Base-by-base conservation (phyloP, 768 basidiomycete species). In the Suillus lakei region DNA sequence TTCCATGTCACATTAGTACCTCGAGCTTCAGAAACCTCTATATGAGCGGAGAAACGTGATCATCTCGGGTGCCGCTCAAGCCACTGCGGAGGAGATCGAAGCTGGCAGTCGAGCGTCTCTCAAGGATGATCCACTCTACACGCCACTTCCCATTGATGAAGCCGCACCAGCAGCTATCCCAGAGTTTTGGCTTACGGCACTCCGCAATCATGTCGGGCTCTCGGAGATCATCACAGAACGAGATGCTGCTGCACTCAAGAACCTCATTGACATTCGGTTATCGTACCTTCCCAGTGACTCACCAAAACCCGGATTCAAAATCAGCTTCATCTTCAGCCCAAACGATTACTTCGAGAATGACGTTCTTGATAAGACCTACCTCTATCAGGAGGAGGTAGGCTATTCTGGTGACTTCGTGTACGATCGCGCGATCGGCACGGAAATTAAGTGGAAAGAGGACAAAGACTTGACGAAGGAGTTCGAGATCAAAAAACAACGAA, bases 401-500 rank as follows among this genome's bases (percentile, higher is more conserved):
- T 98, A 98, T 79, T 86, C 89, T 53, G 97, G 97, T 72, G 97
- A 99, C 82, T 98, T 97, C 74, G 89, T 97, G 58, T 99, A 97
- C 79, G 95, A 98, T 83, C 91, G 88, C 67, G 95, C 97, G 55
- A 88, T 93, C 73, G 97, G 97, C 26, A 91, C 91, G 53, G 86
- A 90, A 73, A 96, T 99, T 81, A 88, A 90, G 78, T 99, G 97
- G 97, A 97, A 97, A 82, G 96, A 94, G 78, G 96, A 97, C 71
- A 96, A 98, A 82, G 95, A 99, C 80, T 84, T 99, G 64, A 99
- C 97, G 60, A 95, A 95, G 82, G 93, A 93, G 81, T 92, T 94
- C 72, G 97, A 99, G 83, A 96, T 98, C 78, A 98, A 97, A 86
- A 98, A 98, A 84, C 97, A 99, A 81, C 85, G 97, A 73, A 99